Percentiles rank a stretch among this genome's conserved stretches.
Evolutionary conservation across 2,329 filamentous ascomycete species (phyloP).

Genomic region (Phaeomoniella chlamydospora): DNA sequence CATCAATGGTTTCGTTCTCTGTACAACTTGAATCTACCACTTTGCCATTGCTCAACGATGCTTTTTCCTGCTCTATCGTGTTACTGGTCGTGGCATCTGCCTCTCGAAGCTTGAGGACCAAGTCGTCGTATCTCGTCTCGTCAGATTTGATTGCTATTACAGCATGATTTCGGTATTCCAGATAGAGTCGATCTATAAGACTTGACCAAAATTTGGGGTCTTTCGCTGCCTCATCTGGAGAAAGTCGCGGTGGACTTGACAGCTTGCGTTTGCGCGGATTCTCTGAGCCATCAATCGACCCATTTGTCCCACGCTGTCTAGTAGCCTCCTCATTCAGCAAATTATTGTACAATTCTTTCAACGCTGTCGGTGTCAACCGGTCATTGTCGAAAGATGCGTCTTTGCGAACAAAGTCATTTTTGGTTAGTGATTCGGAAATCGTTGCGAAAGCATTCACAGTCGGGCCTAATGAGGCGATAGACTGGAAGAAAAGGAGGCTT

Average conservation of each 20-base stretch:
- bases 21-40: no score
- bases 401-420: slow-evolving; percentile 57
- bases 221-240: slow-evolving; percentile 50
- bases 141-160: slow-evolving; percentile 60
- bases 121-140: slow-evolving; percentile 49
- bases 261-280: slow-evolving; percentile 58
- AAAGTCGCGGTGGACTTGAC: slow-evolving; percentile 47
- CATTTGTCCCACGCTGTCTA: slow-evolving; percentile 12
- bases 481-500: slow-evolving; percentile 73
- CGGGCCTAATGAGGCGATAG: slow-evolving; percentile 53
- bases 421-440: slow-evolving; percentile 61
- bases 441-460: slow-evolving; percentile 51
- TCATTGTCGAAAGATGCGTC: slow-evolving; percentile 57
- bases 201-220: slow-evolving; percentile 54
- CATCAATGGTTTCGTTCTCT: no score
- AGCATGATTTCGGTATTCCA: slow-evolving; percentile 55
- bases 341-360: slow-evolving; percentile 65
- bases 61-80: no score
- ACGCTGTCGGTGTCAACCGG: slow-evolving; percentile 61
- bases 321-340: slow-evolving; percentile 56
- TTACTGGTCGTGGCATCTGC: slow-evolving; percentile 56
- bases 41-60: no score
- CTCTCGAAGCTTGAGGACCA: slow-evolving; percentile 54
- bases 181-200: slow-evolving; percentile 60
- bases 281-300: slow-evolving; percentile 12